Percentiles rank a stretch among this genome's conserved stretches.
phyloP scores from a whole-genome alignment of 73 alveolate genomes.

The Breviolum minutum region DNA sequence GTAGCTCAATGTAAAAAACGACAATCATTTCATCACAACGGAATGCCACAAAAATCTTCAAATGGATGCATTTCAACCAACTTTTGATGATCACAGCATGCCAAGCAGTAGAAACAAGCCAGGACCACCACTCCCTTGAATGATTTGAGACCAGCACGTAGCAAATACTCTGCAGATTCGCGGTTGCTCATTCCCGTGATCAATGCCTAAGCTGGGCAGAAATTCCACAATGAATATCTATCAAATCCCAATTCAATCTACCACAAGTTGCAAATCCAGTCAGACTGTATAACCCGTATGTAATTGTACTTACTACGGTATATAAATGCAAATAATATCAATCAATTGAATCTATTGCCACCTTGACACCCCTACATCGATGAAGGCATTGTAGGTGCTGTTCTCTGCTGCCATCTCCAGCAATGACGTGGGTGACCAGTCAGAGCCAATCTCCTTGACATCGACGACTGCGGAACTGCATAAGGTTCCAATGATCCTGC shows the following conservation, averaged over 20 bases:
- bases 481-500: conserved; percentile 33
- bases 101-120: conserved; percentile 2
- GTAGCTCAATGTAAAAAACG: too few species aligned
- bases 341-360: not conserved
- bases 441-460: not conserved
- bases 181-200: conserved; percentile 82
- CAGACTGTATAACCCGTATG: not conserved
- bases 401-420: conserved; percentile 28
- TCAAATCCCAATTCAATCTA: not conserved
- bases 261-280: not conserved
- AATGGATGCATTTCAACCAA: too few species aligned
- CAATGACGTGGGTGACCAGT: conserved; percentile 46
- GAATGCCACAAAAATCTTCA: too few species aligned
- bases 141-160: conserved; percentile 20
- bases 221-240: not conserved
- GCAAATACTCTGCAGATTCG: conserved; percentile 53
- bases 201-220: conserved; percentile 10
- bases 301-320: not conserved
- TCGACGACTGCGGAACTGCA: conserved; percentile 46
- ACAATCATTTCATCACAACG: too few species aligned
- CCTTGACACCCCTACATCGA: conserved; percentile 49
- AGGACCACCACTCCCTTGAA: conserved; percentile 33
- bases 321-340: not conserved
- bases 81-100: not conserved
- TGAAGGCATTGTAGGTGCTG: conserved; percentile 57